phyloP scores from a whole-genome alignment of 2,329 filamentous ascomycete genomes.

The Lachnellula hyalina region DNA sequence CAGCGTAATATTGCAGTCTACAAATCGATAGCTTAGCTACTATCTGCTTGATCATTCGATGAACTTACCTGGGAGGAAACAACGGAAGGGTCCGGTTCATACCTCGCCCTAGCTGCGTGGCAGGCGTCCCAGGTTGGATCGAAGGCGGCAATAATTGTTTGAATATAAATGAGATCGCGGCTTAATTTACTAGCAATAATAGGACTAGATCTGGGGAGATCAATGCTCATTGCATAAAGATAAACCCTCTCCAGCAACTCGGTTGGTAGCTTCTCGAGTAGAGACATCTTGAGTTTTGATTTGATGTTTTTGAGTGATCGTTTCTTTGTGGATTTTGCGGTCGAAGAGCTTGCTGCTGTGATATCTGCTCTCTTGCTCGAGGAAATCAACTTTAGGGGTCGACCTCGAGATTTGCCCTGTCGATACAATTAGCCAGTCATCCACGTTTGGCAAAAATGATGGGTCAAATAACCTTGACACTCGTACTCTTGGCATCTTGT shows the following conservation, averaged over 20 bases:
- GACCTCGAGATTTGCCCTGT: conserved; percentile 7
- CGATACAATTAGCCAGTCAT: not conserved
- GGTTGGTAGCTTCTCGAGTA: conserved; percentile 27
- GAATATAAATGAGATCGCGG: conserved; percentile 21
- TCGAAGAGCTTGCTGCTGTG: not conserved
- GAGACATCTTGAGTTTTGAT: conserved; percentile 25
- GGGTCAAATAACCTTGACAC: not conserved
- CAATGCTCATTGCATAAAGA: conserved; percentile 25
- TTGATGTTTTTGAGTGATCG: conserved; percentile 25
- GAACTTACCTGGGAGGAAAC: conserved; percentile 6
- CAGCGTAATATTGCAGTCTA: conserved; percentile 24
- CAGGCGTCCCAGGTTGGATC: conserved; percentile 22
- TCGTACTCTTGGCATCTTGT: not conserved
- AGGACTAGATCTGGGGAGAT: conserved; percentile 27
- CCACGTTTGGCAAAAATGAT: not conserved
- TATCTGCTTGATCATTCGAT: not conserved
- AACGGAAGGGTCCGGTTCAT: not conserved
- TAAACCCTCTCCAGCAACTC: conserved; percentile 30
- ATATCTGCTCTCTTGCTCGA: not conserved
- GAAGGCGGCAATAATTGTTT: conserved; percentile 25
- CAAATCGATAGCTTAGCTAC: not conserved
- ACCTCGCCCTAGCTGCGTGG: conserved; percentile 2
- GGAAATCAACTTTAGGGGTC: conserved; percentile 14
- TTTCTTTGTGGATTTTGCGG: conserved; percentile 7
- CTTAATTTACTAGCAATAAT: conserved; percentile 28